Percentiles rank a stretch among this genome's conserved stretches.
Evolutionary conservation across 768 basidiomycete species (phyloP).

Genomic region (Mycena indigotica): DNA sequence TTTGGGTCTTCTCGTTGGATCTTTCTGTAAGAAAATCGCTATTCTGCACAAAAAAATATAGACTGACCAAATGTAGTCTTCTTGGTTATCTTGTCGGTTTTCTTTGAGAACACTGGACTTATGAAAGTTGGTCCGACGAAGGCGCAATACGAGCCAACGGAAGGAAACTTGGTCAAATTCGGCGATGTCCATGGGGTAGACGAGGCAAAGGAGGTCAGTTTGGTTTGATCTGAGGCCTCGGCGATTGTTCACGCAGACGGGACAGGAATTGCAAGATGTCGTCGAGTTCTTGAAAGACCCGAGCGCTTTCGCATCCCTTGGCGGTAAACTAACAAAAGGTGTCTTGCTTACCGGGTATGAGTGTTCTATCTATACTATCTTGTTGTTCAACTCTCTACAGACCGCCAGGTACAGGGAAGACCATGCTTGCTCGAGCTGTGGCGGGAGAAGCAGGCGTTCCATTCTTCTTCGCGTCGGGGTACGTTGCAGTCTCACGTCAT

Average conservation of each 20-base stretch:
- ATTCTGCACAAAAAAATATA: background rate
- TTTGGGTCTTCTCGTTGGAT: constrained; percentile 52
- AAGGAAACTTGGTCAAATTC: constrained; percentile 85
- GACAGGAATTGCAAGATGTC: constrained; percentile 87
- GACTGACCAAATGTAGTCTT: constrained; percentile 53
- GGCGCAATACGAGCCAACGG: constrained; percentile 78
- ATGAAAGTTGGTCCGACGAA: constrained; percentile 85
- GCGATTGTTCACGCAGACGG: no score
- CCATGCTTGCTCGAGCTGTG: constrained; percentile 94
- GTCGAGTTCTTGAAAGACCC: constrained; percentile 97
- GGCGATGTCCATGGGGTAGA: constrained; percentile 97
- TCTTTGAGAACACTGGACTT: constrained; percentile 91
- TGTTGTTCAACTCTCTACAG: constrained; percentile 28
- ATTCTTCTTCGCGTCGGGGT: constrained; percentile 96
- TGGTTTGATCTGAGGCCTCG: constrained; percentile 2
- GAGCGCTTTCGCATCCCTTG: constrained; percentile 82
- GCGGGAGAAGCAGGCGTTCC: constrained; percentile 98
- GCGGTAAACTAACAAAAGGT: constrained; percentile 94
- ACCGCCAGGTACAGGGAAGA: constrained; percentile 95
- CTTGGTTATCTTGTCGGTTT: constrained; percentile 82
- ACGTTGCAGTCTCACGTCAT: constrained; percentile 20
- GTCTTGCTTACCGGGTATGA: constrained; percentile 79
- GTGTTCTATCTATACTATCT: background rate
- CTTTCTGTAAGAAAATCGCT: constrained; percentile 59
- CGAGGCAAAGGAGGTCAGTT: constrained; percentile 83